Conservation (phyloP, 2,329 filamentous ascomycete genomes). For the Huntiella bhutanensis region DNA sequence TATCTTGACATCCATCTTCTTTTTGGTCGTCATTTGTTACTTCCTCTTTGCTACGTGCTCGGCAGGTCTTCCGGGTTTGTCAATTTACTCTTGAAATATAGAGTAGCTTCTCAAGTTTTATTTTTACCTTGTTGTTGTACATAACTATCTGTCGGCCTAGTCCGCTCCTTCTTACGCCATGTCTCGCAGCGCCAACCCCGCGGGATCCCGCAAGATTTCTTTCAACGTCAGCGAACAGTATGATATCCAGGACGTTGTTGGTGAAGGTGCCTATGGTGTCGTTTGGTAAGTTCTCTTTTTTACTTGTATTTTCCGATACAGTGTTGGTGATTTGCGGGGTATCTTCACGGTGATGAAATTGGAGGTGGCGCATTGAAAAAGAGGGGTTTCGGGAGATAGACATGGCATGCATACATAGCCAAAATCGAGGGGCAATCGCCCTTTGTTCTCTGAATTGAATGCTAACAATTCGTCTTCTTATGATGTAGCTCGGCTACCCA, state of each 20-base stretch:
- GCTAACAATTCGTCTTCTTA: conserved; percentile 1
- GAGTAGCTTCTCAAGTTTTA: too few species aligned
- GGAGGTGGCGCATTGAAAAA: too few species aligned
- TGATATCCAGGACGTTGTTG: conserved; percentile 97
- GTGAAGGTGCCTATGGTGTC: conserved; percentile 94
- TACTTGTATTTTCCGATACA: not conserved
- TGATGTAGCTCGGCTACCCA: conserved; percentile 70
- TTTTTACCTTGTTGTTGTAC: not conserved
- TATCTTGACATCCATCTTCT: conserved; percentile 6
- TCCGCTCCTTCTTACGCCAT: conserved; percentile 19
- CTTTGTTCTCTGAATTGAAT: not conserved
- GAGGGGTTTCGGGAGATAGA: too few species aligned
- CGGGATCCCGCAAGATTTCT: conserved; percentile 77
- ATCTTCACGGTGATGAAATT: too few species aligned
- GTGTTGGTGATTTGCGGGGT: not conserved
- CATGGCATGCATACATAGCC: too few species aligned
- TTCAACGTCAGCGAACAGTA: conserved; percentile 99
- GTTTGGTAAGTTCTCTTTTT: conserved; percentile 54
- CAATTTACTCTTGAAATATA: too few species aligned
- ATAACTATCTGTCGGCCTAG: not conserved
- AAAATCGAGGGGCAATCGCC: not conserved
- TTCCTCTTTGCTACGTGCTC: conserved; percentile 1
- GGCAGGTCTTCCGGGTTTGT: conserved; percentile 4
- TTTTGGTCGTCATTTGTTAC: conserved; percentile 3
- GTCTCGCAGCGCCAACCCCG: conserved; percentile 39